A percentile compares a stretch with the other conserved stretches of the same genome.
Evolutionary conservation across 805 yeast species (phyloP).

Genomic region (Schizosaccharomyces lindneri): DNA sequence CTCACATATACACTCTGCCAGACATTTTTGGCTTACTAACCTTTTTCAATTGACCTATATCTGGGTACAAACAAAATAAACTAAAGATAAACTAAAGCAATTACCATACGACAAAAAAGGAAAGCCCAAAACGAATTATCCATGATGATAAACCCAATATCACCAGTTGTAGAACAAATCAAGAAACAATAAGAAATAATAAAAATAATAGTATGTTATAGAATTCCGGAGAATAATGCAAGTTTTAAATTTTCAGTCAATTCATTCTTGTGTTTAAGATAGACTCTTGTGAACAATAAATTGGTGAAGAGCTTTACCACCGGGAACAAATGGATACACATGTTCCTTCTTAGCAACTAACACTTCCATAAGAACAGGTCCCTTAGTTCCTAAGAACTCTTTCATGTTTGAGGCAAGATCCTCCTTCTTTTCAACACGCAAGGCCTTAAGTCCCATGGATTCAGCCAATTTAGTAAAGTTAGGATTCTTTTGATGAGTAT

Average conservation of each 20-base stretch:
- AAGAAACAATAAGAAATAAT: background rate
- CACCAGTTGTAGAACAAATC: background rate
- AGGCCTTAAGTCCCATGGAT: conserved; percentile 74
- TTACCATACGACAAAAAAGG: background rate
- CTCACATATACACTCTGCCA: too few relatives aligned
- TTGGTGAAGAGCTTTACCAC: conserved; percentile 82
- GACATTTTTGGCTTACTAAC: background rate
- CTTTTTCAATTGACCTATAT: background rate
- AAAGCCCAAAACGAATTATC: background rate
- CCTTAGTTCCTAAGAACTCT: conserved; percentile 46
- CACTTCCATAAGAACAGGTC: conserved; percentile 82
- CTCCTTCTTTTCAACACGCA: conserved; percentile 43
- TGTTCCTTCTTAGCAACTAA: conserved; percentile 76
- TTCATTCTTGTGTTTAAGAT: background rate
- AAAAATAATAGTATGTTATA: too few relatives aligned
- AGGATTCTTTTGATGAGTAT: conserved; percentile 89
- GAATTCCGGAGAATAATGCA: background rate
- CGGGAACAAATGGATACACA: conserved; percentile 95
- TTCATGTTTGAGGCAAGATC: conserved; percentile 34
- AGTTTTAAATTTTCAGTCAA: background rate
- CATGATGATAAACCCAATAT: background rate
- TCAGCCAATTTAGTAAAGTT: conserved; percentile 82
- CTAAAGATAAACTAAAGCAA: background rate
- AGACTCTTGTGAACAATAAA: conserved; percentile 34
- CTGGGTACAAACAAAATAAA: background rate